Evolutionary conservation across 768 basidiomycete genomes (phyloP).

Genomic region (Phaeolepiota aurea): DNA sequence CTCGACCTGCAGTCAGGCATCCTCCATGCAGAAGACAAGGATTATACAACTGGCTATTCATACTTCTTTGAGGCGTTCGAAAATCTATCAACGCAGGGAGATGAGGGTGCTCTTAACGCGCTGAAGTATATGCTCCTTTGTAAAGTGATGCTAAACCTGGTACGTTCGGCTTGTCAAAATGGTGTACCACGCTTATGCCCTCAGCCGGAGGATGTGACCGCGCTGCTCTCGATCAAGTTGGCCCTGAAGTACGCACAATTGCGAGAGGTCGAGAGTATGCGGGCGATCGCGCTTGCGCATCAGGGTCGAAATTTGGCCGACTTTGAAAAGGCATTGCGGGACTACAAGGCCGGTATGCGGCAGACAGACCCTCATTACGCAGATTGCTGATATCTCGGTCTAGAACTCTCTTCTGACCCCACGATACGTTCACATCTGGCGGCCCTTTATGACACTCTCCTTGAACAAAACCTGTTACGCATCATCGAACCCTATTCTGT

Average conservation of each 20-base stretch:
- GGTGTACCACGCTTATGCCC: neutral
- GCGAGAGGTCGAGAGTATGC: constrained; percentile 92
- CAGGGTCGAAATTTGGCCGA: constrained; percentile 83
- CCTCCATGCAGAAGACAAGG: constrained; percentile 94
- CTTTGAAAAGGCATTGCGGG: constrained; percentile 81
- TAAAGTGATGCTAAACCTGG: constrained; percentile 96
- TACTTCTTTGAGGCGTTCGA: constrained; percentile 99
- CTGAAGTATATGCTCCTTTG: constrained; percentile 98
- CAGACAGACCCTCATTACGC: neutral
- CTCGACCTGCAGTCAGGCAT: constrained; percentile 57
- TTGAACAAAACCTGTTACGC: constrained; percentile 91
- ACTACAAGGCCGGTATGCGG: constrained; percentile 66
- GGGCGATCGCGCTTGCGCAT: constrained; percentile 90
- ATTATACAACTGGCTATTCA: constrained; percentile 93
- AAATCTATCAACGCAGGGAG: constrained; percentile 71
- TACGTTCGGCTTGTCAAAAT: constrained; percentile 25
- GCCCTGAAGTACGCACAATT: constrained; percentile 82
- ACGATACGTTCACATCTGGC: constrained; percentile 94
- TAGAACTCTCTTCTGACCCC: constrained; percentile 91
- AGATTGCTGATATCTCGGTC: neutral
- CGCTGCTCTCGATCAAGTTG: constrained; percentile 79
- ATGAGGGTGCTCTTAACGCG: constrained; percentile 69
- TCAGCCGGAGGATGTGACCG: constrained; percentile 90
- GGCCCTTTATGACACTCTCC: constrained; percentile 88
- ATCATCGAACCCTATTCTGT: constrained; percentile 95